Evolutionary conservation across 148 eudicot species (phyloP), one percentile per base, ranked within the genome.

Genomic region (Rhododendron ferrugineum): DNA sequence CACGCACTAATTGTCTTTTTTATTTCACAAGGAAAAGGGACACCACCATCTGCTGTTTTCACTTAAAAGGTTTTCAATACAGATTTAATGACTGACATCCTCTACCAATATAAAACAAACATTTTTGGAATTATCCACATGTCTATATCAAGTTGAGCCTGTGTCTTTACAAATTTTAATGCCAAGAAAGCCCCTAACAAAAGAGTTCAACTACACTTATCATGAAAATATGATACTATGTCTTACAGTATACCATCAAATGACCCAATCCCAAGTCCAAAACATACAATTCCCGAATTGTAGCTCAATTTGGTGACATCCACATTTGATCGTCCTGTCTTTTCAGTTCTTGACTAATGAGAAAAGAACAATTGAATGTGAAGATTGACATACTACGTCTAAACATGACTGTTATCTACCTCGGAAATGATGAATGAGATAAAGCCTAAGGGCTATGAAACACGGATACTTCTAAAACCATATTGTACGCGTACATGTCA

Each of bases 221-320:
- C 1, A 23, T 18, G 11, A 36, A 49, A 58, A 58, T 11, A 22
- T 34, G 42, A 36, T 11, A 40, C 4, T 49, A 58, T 81, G 84
- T 37, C 50, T 36, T 50, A 23, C 11, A 6, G 30, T 11, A 23
- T 32, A 78, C n/a, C 8, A 79, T 20, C 14, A 28, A 28, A 26
- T 20, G 32, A 77, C 34, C 56, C 32, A 78, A 7, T 37, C 44
- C 14, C n/a, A 20, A 34, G 78, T 32, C 22, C 22, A 16, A 73
- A 75, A 40, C 1, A 40, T 18, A 20, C 2, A 28, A 11, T 68
- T 37, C 22, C 54, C 1, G 6, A 52, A 49, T 37, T 56, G 36
- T 26, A 82, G 75, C 37, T 64, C 54, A 62, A 62, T 82, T 82
- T 62, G 52, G 32, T n/a, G 75, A 82, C 14, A 62, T 36, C 30